Evolutionary conservation across 331 rosid genomes (phyloP), one percentile per base, ranked within the genome.

Genomic region (Quercus phellos): DNA sequence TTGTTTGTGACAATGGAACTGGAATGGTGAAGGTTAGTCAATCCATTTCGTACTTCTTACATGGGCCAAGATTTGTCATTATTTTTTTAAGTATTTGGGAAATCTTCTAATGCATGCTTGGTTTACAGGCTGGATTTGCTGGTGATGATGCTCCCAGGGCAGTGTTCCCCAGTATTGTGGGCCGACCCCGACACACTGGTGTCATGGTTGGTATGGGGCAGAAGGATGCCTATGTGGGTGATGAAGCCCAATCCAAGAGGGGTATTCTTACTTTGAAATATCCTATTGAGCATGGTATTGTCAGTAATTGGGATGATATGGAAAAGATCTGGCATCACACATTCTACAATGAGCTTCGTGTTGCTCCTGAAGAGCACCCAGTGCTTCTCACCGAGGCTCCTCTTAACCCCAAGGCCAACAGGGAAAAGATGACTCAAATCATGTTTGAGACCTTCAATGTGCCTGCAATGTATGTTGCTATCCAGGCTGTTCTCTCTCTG

Each of bases 61-160:
- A 8, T n/a, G 7, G 51, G 35, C 71, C 51, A 18, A 32, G 26
- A 32, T 32, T 13, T 32, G 26, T 66, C 9, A n/a, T 32, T 18
- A 9, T 12, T 3, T 7, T 6, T 6, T 58, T 4, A 8, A 4
- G 54, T 7, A n/a, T 72, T 6, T 54, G 17, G 16, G 10, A 72
- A 26, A 17, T 5, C 11, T 5, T 27, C 22, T 27, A 8, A 54
- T 18, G 19, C 1, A 27, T 51, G 22, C 22, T 51, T 22, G 22
- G 21, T 73, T 5, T 74, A 13, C 86, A 83, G 86, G 86, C 86
- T n/a, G 86, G 86, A 24, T 83, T 83, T 83, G 83, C 86, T 53
- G 86, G 86, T 35, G 86, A 83, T 74, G 86, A 83, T 83, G 86
- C 86, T 61, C 86, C 86, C 29, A 83, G 86, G 77, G 86, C 86